phyloP scores from a whole-genome alignment of 164 flowering plant genomes.

The Macadamia integrifolia region DNA sequence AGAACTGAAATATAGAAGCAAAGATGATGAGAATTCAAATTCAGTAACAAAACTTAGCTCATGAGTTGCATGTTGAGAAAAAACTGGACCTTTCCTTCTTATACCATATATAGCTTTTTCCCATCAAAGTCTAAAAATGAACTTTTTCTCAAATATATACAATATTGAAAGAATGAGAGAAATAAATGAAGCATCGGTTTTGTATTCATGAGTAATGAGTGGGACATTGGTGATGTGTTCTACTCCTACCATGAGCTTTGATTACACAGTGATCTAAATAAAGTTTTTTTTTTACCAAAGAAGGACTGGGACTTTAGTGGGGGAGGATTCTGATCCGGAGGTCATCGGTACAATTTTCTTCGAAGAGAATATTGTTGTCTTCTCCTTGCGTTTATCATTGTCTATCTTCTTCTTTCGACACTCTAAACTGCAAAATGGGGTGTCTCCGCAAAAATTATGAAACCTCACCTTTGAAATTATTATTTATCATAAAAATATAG shows the following conservation, averaged over 20 bases:
- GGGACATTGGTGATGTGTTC: not conserved
- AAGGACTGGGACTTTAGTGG: conserved; percentile 9
- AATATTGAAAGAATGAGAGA: too few species aligned
- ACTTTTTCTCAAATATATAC: too few species aligned
- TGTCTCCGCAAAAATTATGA: conserved; percentile 24
- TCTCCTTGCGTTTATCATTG: conserved; percentile 18
- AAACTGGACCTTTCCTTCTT: not conserved
- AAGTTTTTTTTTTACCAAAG: conserved; percentile 11
- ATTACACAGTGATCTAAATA: not conserved
- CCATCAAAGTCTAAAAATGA: too few species aligned
- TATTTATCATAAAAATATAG: too few species aligned
- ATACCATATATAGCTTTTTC: not conserved
- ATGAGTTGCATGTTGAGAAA: too few species aligned
- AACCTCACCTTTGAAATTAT: too few species aligned
- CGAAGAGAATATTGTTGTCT: too few species aligned
- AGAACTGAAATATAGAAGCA: not conserved
- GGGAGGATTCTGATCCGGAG: too few species aligned
- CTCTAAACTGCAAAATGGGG: conserved; percentile 50
- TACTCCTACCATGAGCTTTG: not conserved
- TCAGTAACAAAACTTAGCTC: too few species aligned
- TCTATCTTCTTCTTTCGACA: conserved; percentile 45
- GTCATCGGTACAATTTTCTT: too few species aligned
- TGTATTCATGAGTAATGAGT: not conserved
- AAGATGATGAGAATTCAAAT: too few species aligned
- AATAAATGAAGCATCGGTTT: too few species aligned